Evolutionary conservation across 768 basidiomycete species (phyloP), one percentile per base, ranked within the genome.

Genomic region (Collybia mongolica): DNA sequence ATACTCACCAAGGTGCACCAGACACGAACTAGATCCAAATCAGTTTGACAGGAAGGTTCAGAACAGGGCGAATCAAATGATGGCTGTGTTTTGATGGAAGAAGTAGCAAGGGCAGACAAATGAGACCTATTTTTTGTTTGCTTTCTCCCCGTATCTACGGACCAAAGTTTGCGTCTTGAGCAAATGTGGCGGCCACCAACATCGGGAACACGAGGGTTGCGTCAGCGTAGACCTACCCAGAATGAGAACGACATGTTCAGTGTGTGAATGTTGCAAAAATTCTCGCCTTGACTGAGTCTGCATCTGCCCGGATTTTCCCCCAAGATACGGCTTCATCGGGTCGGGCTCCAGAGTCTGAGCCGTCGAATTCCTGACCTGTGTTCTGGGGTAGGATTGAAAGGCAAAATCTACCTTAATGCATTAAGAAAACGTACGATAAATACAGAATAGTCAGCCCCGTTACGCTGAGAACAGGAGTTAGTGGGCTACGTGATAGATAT

Each of bases 301-400:
- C 77, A 7, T 85, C 86, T 11, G 88, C 86, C 29, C 93, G 82
- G 54, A 98, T 98, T 74, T 99, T 99, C 1, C 97, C 97, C 97
- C 97, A 99, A 2, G 91, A 94, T 20, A 99, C 84, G 1, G 97
- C 97, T 69, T 99, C 97, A 60, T 99, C 97, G 7, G 97, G 97
- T 51, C 92, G 77, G 26, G 97, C 95, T 15, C 96, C 96, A 5
- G 95, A 95, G 66, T 98, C 96, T 6, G 94, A 98, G 2, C 97
- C 97, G 65, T 99, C 97, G 57, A 97, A 99, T 73, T 99, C 97
- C 73, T 99, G 94, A 0, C 96, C 97, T 1, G 97, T 99, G 62
- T 98, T 99, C 90, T 93, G 55, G 72, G 5, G 20, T 24, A 26
- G 40, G 12, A 29, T 41, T 15, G 11, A 32, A 32, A 12, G 11